Percentiles rank a stretch among this genome's conserved stretches.
Evolutionary conservation across 345 rosid genomes (phyloP).

Genomic region (Erucastrum elatum): DNA sequence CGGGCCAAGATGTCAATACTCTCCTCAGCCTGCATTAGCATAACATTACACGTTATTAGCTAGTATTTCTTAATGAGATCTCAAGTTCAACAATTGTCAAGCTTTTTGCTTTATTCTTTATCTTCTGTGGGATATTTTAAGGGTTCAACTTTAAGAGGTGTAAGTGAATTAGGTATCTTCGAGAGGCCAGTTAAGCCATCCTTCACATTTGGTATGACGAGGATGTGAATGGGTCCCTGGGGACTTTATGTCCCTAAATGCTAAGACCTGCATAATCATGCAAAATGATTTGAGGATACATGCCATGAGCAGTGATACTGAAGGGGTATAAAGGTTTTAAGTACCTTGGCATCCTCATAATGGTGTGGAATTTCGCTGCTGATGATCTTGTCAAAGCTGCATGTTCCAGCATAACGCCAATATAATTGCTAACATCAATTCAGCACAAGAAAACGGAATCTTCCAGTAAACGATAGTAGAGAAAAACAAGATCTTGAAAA

Average conservation of each 20-base stretch:
- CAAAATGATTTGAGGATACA: constrained; percentile 2
- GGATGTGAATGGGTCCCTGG: constrained; percentile 80
- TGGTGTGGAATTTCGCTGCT: not conserved
- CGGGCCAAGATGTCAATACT: constrained; percentile 83
- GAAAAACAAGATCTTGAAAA: not conserved
- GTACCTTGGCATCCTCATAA: not conserved
- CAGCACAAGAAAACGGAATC: not conserved
- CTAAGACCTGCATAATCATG: constrained; percentile 59
- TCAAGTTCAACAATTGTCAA: not conserved
- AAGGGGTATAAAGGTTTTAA: not conserved
- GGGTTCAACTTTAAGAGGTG: no score
- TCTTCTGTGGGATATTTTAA: no score
- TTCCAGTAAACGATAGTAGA: not conserved
- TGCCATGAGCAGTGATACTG: not conserved
- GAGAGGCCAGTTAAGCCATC: constrained; percentile 94
- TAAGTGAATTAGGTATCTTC: no score
- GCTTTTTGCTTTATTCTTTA: not conserved
- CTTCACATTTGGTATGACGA: constrained; percentile 80
- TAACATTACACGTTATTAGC: not conserved
- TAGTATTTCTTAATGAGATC: not conserved
- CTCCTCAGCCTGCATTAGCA: constrained; percentile 76
- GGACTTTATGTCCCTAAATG: constrained; percentile 80
- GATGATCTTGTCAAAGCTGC: not conserved
- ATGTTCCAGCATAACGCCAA: not conserved
- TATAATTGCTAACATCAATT: not conserved